Evolutionary conservation across 306 rosid species (phyloP).

Genomic region (Inga leiocalycina): DNA sequence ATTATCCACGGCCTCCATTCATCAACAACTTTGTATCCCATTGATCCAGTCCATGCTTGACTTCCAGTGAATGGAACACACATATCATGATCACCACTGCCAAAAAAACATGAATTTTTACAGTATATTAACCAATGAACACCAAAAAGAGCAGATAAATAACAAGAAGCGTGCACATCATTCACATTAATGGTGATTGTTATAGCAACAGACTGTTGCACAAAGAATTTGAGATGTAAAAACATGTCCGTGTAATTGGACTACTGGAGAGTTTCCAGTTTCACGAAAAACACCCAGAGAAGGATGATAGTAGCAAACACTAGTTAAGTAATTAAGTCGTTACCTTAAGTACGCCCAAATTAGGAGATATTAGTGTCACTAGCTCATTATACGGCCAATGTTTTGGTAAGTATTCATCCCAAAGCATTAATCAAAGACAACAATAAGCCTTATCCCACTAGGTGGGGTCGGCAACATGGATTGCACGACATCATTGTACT

Average conservation of each 20-base stretch:
- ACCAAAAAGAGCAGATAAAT: background rate
- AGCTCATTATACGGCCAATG: background rate
- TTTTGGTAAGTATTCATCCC: background rate
- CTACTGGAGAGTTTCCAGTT: background rate
- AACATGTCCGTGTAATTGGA: background rate
- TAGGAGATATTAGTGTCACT: background rate
- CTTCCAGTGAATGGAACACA: constrained; percentile 92
- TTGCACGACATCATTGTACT: no score
- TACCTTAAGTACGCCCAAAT: background rate
- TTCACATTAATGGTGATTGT: background rate
- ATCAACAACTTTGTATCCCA: constrained; percentile 75
- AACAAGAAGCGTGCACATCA: background rate
- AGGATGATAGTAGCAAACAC: background rate
- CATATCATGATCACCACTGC: constrained; percentile 98
- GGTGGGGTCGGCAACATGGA: no score
- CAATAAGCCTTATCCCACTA: no score
- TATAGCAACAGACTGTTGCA: background rate
- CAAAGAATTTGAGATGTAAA: background rate
- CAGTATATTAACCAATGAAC: background rate
- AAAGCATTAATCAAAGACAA: no score
- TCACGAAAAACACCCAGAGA: background rate
- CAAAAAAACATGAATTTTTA: constrained; percentile 21
- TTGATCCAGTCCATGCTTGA: constrained; percentile 81
- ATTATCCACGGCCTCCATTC: constrained; percentile 92
- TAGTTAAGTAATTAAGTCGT: background rate